Base-by-base conservation (phyloP, 2,329 filamentous ascomycete genomes). In the Ascochyta rabiei region DNA sequence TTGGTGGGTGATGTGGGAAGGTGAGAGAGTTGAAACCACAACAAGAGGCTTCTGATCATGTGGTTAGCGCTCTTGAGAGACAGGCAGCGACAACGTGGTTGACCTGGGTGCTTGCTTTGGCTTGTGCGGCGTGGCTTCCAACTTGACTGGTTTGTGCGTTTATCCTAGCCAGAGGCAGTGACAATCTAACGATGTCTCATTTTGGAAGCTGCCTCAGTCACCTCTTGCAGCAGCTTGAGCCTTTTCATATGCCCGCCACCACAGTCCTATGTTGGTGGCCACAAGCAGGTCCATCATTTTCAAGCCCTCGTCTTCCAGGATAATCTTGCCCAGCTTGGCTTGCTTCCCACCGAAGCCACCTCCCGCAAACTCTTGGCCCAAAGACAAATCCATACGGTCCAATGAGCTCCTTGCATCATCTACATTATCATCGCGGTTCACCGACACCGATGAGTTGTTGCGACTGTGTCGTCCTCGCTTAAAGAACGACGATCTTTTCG, bases 251-350 rank as follows among this genome's bases (percentile, higher is more conserved):
- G 90, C 86, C 65, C 87, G 87, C 93, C 93, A 98, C 91, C 93
- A 99, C 15, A 98, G 79, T 1, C 90, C 91, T 77, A 99, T 85
- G 70, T 96, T 97, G 10, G 92, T 89, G 4, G 93, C 91, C 18
- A 99, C 91, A 0, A 96, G 81, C 54, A 99, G 75, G 79, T 99
- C 95, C 67, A 98, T 76, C 93, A 99, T 98, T 79, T 96, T 96
- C 61, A 96, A 77, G 0, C 95, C 95, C 67, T 96, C 93, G 51
- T 93, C 87, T 64, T 92, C 86, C 33, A 99, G 83, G 46, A 98
- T 91, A 46, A 99, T 79, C 76, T 98, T 99, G 0, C 93, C 95
- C 65, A 99, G 79, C 78, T 99, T 99, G 3, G 91, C 93, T 67
- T 90, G 86, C 73, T 90, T 92, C 0, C 93, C 93, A 39, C 88